A percentile compares a stretch with the other conserved stretches of the same genome.
Conservation (phyloP, 768 basidiomycete species). For the Phylloporus arenicola region DNA sequence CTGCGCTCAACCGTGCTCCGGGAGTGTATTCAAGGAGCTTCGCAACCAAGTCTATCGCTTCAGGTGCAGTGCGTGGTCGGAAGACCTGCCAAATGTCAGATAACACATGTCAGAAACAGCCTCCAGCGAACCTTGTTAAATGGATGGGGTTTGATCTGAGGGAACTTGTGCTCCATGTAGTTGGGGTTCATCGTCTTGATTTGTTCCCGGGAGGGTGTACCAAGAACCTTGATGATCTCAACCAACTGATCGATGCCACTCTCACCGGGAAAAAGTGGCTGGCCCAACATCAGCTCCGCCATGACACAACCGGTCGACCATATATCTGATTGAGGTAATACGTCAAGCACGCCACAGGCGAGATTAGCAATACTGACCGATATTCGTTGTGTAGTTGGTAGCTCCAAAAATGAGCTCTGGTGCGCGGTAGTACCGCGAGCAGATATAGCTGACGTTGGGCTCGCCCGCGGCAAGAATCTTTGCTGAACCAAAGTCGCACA, state of each 20-base stretch:
- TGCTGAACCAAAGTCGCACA: constrained; percentile 98
- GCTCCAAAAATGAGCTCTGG: constrained; percentile 99
- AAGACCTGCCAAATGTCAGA: constrained; percentile 63
- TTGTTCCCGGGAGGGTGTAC: constrained; percentile 96
- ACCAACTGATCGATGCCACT: constrained; percentile 98
- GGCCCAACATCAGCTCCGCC: constrained; percentile 99
- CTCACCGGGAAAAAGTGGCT: constrained; percentile 98
- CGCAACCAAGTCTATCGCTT: constrained; percentile 93
- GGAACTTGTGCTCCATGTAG: constrained; percentile 99
- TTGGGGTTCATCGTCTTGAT: constrained; percentile 99
- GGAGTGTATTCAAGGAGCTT: constrained; percentile 99
- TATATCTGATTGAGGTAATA: constrained; percentile 57
- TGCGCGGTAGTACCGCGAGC: constrained; percentile 98
- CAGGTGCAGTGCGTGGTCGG: constrained; percentile 91
- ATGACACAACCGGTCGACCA: constrained; percentile 99
- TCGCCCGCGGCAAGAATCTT: constrained; percentile 98
- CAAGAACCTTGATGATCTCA: constrained; percentile 99
- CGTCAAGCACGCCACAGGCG: constrained; percentile 2
- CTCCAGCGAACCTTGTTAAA: constrained; percentile 75
- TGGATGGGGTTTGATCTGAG: constrained; percentile 99
- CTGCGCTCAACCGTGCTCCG: constrained; percentile 79
- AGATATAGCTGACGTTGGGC: constrained; percentile 99
- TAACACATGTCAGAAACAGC: constrained; percentile 2
- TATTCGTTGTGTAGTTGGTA: constrained; percentile 99
- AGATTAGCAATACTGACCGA: constrained; percentile 58